Evolutionary conservation across 2,329 filamentous ascomycete genomes (phyloP).

Genomic region (Fusarium verticillioides): DNA sequence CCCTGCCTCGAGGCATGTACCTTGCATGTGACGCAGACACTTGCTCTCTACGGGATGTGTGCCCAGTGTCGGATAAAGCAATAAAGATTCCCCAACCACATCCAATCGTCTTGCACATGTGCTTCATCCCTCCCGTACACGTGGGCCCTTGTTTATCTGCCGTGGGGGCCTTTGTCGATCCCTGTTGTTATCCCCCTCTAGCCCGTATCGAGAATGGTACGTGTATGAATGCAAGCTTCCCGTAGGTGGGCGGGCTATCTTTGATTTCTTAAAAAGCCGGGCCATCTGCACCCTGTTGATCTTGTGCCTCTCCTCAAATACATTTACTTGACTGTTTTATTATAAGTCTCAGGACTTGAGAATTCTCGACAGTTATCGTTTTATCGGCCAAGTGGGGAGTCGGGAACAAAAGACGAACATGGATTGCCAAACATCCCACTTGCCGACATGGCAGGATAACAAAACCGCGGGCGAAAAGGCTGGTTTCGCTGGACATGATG

Average conservation of each 20-base stretch:
- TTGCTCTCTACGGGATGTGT: not conserved
- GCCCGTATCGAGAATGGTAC: not conserved
- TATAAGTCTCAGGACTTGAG: not conserved
- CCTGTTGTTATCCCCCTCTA: not conserved
- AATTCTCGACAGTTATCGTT: not conserved
- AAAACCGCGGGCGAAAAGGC: slow-evolving; percentile 2
- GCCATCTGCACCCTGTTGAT: slow-evolving; percentile 6
- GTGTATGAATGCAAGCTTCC: not conserved
- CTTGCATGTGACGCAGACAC: slow-evolving; percentile 20
- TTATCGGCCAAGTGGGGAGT: slow-evolving; percentile 18
- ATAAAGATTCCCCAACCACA: not conserved
- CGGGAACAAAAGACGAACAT: not conserved
- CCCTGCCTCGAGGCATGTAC: not conserved
- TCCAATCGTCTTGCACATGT: slow-evolving; percentile 34
- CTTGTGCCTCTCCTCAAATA: not conserved
- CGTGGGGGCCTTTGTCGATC: slow-evolving; percentile 2
- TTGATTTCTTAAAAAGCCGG: slow-evolving; percentile 12
- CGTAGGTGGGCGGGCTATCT: not conserved
- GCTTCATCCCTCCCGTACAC: slow-evolving; percentile 20
- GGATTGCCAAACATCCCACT: slow-evolving; percentile 17
- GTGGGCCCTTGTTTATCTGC: slow-evolving; percentile 10
- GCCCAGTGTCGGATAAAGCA: not conserved
- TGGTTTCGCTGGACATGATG: not conserved
- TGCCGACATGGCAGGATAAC: slow-evolving; percentile 16
- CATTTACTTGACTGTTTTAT: not conserved